A percentile compares a stretch with the other conserved stretches of the same genome.
phyloP scores from a whole-genome alignment of 768 basidiomycete species.

The Xerocomellus intermedius region DNA sequence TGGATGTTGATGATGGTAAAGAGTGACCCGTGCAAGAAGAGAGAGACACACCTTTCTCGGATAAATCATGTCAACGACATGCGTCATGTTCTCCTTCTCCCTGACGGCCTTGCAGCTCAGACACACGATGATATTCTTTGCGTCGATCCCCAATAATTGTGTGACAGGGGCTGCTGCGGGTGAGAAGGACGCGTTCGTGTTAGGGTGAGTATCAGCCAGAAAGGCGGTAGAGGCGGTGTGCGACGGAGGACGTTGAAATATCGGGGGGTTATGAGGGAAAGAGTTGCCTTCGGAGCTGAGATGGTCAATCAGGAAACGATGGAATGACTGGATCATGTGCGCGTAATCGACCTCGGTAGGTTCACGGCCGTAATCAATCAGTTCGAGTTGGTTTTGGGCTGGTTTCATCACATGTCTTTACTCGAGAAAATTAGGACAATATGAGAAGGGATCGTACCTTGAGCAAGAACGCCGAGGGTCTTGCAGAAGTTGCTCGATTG shows the following conservation, averaged over 20 bases:
- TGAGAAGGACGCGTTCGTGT: conserved; percentile 13
- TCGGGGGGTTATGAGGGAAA: conserved; percentile 59
- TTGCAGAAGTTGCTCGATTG: conserved; percentile 97
- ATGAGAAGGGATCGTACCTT: conserved; percentile 50
- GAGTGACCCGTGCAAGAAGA: not conserved
- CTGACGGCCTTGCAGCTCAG: conserved; percentile 66
- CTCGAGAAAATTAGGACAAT: not conserved
- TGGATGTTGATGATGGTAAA: conserved; percentile 14
- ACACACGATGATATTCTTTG: conserved; percentile 75
- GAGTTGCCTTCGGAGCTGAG: conserved; percentile 71
- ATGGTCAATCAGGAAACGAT: conserved; percentile 88
- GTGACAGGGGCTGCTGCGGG: conserved; percentile 71
- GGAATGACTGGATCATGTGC: conserved; percentile 91
- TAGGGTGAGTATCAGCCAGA: conserved; percentile 20
- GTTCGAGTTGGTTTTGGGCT: conserved; percentile 79
- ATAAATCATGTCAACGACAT: conserved; percentile 84
- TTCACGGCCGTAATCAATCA: conserved; percentile 87
- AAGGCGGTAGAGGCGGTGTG: conserved; percentile 4
- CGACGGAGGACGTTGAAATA: conserved; percentile 33
- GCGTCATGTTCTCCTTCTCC: conserved; percentile 76
- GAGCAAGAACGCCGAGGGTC: conserved; percentile 84
- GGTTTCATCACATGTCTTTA: not conserved
- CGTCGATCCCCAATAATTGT: conserved; percentile 80
- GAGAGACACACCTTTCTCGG: conserved; percentile 65
- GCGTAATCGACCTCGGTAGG: conserved; percentile 73